Conservation (phyloP, 306 rosid species). For the Cicer yamashitae region DNA sequence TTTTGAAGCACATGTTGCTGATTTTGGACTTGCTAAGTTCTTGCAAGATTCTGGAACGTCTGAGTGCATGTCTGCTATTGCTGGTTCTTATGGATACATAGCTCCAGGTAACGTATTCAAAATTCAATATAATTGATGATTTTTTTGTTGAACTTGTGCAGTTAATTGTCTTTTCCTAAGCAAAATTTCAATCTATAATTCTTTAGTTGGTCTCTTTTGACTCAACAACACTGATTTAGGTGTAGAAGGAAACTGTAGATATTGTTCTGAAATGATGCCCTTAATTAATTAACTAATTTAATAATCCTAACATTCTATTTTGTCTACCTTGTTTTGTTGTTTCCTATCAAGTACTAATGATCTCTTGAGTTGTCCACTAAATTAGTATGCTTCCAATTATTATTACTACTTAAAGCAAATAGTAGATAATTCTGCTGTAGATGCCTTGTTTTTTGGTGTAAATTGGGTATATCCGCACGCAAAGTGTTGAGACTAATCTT, state of each 20-base stretch:
- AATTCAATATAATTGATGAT: slow-evolving; percentile 18
- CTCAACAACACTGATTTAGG: slow-evolving; percentile 32
- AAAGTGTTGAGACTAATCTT: no score
- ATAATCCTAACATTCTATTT: slow-evolving; percentile 27
- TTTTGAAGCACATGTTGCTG: slow-evolving; percentile 64
- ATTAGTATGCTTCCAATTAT: slow-evolving; percentile 34
- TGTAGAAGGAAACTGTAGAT: slow-evolving; percentile 38
- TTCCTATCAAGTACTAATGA: slow-evolving; percentile 3
- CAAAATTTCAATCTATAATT: slow-evolving; percentile 22
- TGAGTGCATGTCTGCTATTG: slow-evolving; percentile 91
- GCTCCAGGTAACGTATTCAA: slow-evolving; percentile 72
- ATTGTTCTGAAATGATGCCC: slow-evolving; percentile 35
- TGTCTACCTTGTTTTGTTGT: slow-evolving; percentile 50
- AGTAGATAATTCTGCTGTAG: slow-evolving; percentile 36
- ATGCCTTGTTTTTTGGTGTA: neutral
- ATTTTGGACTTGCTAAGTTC: slow-evolving; percentile 85
- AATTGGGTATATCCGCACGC: no score
- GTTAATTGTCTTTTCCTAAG: slow-evolving; percentile 8
- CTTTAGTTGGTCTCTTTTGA: slow-evolving; percentile 40
- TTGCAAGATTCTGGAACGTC: slow-evolving; percentile 76
- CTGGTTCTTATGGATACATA: slow-evolving; percentile 94
- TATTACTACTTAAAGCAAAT: slow-evolving; percentile 39
- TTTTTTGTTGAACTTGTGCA: slow-evolving; percentile 30
- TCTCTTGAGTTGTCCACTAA: slow-evolving; percentile 31
- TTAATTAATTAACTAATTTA: slow-evolving; percentile 39